These are phyloP conservation scores for Blepharisma japonicum DNA, from an alignment of 73 alveolate genomes.

Conservation along the genomic window DNA sequence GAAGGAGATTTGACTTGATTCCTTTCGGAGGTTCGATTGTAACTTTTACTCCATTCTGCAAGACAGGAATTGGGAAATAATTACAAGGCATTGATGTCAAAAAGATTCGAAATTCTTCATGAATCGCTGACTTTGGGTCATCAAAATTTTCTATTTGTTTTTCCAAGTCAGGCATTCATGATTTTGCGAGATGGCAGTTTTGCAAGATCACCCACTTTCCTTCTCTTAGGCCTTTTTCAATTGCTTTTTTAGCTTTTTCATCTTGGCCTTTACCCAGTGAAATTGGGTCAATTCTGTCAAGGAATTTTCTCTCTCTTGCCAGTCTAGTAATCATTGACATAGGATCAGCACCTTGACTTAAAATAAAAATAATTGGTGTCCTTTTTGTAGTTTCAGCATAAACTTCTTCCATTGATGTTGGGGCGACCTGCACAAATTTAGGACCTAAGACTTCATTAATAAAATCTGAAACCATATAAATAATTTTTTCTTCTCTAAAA, in stretches of 20 bases:
- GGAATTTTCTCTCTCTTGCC: conserved; percentile 80
- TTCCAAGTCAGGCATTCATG: conserved; percentile 98
- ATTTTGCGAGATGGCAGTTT: conserved; percentile 97
- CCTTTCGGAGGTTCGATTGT: conserved; percentile 90
- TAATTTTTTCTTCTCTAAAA: conserved; percentile 87
- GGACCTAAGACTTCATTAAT: conserved; percentile 86
- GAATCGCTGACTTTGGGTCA: conserved; percentile 75
- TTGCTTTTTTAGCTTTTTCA: conserved; percentile 86
- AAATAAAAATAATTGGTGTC: conserved; percentile 97
- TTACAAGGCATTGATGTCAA: conserved; percentile 97
- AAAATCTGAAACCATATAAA: conserved; percentile 79
- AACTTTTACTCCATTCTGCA: conserved; percentile 87
- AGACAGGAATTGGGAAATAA: conserved; percentile 99
- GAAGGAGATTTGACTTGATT: conserved; percentile 60
- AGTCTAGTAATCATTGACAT: conserved; percentile 82
- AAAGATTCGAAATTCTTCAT: conserved; percentile 95
- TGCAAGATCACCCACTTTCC: conserved; percentile 99
- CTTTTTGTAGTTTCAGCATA: conserved; percentile 90
- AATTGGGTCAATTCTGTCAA: conserved; percentile 80
- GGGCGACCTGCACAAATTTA: conserved; percentile 83
- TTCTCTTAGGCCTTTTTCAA: conserved; percentile 88
- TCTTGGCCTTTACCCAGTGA: conserved; percentile 99
- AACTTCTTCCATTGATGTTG: conserved; percentile 91
- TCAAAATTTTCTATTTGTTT: conserved; percentile 82
- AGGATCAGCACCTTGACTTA: conserved; percentile 98